Conservation (phyloP, 331 rosid genomes). For the Pyrus hybrid region DNA sequence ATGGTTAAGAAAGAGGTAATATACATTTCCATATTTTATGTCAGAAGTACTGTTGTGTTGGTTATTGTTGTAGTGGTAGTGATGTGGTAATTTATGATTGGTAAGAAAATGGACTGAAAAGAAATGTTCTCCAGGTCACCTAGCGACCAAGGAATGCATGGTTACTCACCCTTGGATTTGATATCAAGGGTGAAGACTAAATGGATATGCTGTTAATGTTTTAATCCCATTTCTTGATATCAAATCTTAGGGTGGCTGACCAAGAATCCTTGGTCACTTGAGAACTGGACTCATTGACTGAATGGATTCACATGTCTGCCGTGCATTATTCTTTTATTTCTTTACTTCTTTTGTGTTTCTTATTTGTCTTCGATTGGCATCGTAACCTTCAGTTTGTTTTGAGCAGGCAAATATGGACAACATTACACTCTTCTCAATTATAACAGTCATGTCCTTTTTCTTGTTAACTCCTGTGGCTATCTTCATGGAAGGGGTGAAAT, state of each 20-base stretch:
- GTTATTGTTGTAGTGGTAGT: neutral
- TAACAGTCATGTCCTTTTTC: slow-evolving; percentile 84
- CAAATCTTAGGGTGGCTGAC: no score
- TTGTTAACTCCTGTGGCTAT: slow-evolving; percentile 56
- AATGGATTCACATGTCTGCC: neutral
- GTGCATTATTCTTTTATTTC: neutral
- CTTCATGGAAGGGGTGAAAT: slow-evolving; percentile 74
- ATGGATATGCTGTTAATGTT: no score
- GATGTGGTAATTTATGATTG: neutral
- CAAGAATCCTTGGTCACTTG: no score
- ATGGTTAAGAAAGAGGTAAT: slow-evolving; percentile 79
- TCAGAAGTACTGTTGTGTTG: neutral
- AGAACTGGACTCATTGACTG: no score
- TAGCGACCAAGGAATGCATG: no score
- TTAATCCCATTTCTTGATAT: no score
- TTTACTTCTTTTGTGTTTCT: neutral
- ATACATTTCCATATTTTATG: neutral
- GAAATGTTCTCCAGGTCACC: no score
- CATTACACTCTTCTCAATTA: slow-evolving; percentile 87
- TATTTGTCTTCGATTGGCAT: neutral
- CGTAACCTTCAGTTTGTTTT: slow-evolving; percentile 18
- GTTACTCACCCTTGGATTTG: no score
- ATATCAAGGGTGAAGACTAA: no score
- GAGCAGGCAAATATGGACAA: slow-evolving; percentile 78
- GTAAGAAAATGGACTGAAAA: neutral